Conservation (phyloP, 2,329 filamentous ascomycete genomes). For the Westerdykella sp. region DNA sequence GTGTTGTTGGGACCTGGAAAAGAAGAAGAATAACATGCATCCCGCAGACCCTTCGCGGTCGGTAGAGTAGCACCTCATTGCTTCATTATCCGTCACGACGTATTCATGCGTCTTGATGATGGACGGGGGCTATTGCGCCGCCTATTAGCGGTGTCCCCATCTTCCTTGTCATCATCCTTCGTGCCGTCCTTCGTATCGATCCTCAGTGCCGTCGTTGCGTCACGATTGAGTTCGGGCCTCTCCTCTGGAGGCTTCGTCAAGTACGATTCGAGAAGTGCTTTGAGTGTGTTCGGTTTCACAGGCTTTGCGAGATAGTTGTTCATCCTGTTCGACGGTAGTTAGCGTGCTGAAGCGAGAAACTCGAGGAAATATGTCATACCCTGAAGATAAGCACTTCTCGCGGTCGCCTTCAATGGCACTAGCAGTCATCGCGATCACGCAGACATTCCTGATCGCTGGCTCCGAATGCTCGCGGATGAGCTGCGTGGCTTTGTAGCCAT, state of each 20-base stretch:
- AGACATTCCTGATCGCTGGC: conserved; percentile 68
- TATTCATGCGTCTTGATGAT: conserved; percentile 1
- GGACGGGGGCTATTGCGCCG: not conserved
- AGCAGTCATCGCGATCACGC: conserved; percentile 98
- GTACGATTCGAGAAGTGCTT: conserved; percentile 71
- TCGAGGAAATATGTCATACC: conserved; percentile 29
- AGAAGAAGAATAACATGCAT: no score
- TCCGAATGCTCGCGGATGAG: conserved; percentile 71
- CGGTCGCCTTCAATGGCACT: conserved; percentile 90
- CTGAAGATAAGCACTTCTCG: conserved; percentile 90
- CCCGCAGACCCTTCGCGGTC: no score
- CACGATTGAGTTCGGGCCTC: conserved; percentile 41
- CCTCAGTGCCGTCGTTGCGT: conserved; percentile 42
- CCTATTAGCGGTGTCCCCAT: not conserved
- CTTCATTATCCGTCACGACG: not conserved
- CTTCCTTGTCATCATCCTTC: conserved; percentile 10
- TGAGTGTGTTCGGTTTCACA: conserved; percentile 74
- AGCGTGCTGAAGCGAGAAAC: not conserved
- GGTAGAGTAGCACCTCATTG: no score
- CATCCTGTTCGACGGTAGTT: conserved; percentile 48
- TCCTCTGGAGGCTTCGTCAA: conserved; percentile 41
- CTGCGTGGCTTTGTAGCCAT: conserved; percentile 87
- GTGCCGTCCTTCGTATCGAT: conserved; percentile 22
- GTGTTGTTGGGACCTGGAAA: no score
- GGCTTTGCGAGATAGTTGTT: conserved; percentile 96